Conservation (phyloP, 139 green algal species). For the Yamagishiella unicocca region DNA sequence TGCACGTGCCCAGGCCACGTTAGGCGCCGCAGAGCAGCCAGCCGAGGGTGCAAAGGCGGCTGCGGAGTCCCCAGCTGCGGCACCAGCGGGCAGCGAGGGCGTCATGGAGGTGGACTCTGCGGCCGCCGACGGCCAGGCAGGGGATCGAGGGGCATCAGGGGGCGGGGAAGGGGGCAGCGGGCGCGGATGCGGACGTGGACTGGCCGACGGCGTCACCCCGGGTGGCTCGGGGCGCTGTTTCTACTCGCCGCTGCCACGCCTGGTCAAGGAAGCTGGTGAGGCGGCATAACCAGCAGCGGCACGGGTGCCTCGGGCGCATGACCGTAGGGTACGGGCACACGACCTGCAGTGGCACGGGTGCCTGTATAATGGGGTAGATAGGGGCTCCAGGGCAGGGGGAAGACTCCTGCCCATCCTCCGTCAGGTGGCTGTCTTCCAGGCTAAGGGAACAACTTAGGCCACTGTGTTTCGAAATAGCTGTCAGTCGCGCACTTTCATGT, state of each 20-base stretch:
- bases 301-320: neutral
- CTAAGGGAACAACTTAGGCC: too few species aligned
- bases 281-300: neutral
- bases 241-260: slow-evolving; percentile 75
- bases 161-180: neutral
- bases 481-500: too few species aligned
- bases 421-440: too few species aligned
- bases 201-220: neutral
- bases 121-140: neutral
- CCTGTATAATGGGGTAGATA: too few species aligned
- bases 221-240: slow-evolving; percentile 59
- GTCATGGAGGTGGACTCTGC: slow-evolving; percentile 15
- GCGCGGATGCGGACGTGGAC: too few species aligned
- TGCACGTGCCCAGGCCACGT: neutral
- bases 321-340: too few species aligned
- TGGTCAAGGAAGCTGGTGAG: slow-evolving; percentile 57
- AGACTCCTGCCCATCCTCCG: too few species aligned
- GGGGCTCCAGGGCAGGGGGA: too few species aligned
- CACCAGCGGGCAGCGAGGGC: neutral
- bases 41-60: too few species aligned
- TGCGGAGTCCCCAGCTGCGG: too few species aligned
- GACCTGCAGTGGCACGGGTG: too few species aligned
- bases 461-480: too few species aligned
- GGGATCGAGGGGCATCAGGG: neutral
- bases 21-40: neutral